Evolutionary conservation across 768 basidiomycete genomes (phyloP), one percentile per base, ranked within the genome.

Genomic region (Amanita molliuscula): DNA sequence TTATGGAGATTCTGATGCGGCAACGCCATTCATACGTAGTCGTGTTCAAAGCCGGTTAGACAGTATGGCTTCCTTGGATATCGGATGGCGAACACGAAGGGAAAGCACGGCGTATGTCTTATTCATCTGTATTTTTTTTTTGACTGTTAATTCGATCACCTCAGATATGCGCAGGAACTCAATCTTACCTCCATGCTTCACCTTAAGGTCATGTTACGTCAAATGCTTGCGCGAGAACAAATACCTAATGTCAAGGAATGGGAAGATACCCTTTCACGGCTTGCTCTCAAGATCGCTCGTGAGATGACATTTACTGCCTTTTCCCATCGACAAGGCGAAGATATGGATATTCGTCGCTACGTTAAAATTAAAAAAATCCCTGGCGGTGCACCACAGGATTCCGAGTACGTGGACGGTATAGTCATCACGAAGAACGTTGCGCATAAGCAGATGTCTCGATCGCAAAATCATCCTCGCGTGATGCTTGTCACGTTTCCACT

Each of bases 351-450:
- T 20, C 75, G 95, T 28, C 79, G 84, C 34, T 96, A 95, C 58
- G 92, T 98, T 42, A 97, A 97, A 69, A 94, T 98, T 66, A 98
- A 99, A 72, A 95, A 95, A 67, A 86, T 98, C 13, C 95, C 96
- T 0, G 96, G 96, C 20, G 96, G 96, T 3, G 72, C 78, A 33
- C 93, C 95, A 16, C 77, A 73, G 23, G 91, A 99, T 63, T 96
- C 92, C 4, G 96, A 99, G 69, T 98, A 93, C 62, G 90, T 99
- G 40, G 88, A 92, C 48, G 96, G 96, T 10, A 89, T 87, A 4
- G 92, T 98, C 50, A 96, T 97, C 59, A 94, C 95, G 15, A 98
- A 99, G 74, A 97, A 97, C 58, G 84, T 98, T 7, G 89, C 93
- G 1, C 94, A 98, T 65, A 97, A 97, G 66, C 79, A 82, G 55